Conservation (phyloP, 1,139 yeast species). For the Insectozyma bohioensis region DNA sequence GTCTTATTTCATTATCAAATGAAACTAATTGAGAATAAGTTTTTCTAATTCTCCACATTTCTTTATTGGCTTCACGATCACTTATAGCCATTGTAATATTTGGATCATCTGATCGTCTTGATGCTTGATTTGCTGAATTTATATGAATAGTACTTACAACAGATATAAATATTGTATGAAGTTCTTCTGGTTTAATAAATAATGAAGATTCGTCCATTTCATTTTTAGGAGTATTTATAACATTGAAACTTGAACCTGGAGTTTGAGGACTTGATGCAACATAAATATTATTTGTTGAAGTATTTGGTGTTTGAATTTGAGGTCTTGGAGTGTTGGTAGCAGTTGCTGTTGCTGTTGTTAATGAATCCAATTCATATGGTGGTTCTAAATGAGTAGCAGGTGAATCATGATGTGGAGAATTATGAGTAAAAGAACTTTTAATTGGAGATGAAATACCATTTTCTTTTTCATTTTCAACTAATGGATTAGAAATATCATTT, state of each 20-base stretch:
- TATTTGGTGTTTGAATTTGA: constrained; percentile 11
- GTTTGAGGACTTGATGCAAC: constrained; percentile 14
- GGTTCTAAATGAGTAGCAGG: constrained; percentile 11
- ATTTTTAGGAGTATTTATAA: constrained; percentile 23
- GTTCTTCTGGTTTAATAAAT: constrained; percentile 66
- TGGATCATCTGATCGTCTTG: constrained; percentile 52
- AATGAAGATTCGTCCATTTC: constrained; percentile 34
- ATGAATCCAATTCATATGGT: constrained; percentile 9
- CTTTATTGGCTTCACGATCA: constrained; percentile 59
- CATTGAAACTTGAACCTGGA: constrained; percentile 23
- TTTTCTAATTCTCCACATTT: constrained; percentile 73
- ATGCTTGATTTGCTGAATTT: constrained; percentile 25
- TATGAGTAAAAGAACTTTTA: constrained; percentile 11
- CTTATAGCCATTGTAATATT: constrained; percentile 58
- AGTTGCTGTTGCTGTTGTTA: constrained; percentile 1
- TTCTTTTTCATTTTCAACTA: constrained; percentile 9
- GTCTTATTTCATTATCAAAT: constrained; percentile 58
- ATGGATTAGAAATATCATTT: constrained; percentile 6
- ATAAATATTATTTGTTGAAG: constrained; percentile 7
- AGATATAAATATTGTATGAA: constrained; percentile 59
- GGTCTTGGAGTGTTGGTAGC: constrained; percentile 8
- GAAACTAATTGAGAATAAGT: constrained; percentile 52
- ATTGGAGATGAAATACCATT: constrained; percentile 18
- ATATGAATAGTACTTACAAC: constrained; percentile 58
- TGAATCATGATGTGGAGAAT: no score